Base-by-base conservation (phyloP, 2,329 filamentous ascomycete species). In the Trichophyton simii region DNA sequence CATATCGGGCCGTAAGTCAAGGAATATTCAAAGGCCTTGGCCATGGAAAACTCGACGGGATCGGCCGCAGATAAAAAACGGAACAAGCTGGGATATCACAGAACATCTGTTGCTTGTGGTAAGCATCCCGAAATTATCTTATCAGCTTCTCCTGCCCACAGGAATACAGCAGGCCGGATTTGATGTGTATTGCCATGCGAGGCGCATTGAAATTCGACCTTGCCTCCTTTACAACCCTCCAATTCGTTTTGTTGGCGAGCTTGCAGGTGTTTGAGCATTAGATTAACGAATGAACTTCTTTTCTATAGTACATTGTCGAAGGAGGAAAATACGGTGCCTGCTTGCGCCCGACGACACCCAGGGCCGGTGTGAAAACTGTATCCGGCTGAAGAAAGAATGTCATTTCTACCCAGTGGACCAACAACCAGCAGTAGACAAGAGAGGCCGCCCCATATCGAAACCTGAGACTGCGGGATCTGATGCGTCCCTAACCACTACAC, bases 81-180 rank as follows among this genome's bases (percentile, higher is more conserved):
- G 71, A 96, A 96, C 74, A 96, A 95, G 76, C 81, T 97, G 64
- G 92, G 92, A 44, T 97, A 97, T 72, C 92, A 96, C 77, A 85
- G 92, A 70, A 96, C 91, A 41, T 95, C 91, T 52, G 89, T 96
- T 68, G 94, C 92, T 67, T 97, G 92, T 78, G 88, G 92, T 97
- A 82, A 83, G 91, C 85, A 62, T 48, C 63, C 61, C 54, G 44
- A 52, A 41, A 58, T 20, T 46, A 42, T 62, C 38, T 60, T 15
- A 60, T 22, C 8, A 59, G 34, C 57, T 28, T 28, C 18, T 7
- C 60, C 20, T 20, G 25, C 25, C 28, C 61, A 18, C 18, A 50
- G 28, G 18, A 50, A 36, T 36, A 1, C 34, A 36, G 34, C 34
- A 36, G 34, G 34, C 3, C 9, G 11, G 11, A 13, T 36, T 13